These are phyloP conservation scores for Aotearoamyces nothofagi DNA, from an alignment of 2,329 filamentous ascomycete species.

Conservation along the genomic window DNA sequence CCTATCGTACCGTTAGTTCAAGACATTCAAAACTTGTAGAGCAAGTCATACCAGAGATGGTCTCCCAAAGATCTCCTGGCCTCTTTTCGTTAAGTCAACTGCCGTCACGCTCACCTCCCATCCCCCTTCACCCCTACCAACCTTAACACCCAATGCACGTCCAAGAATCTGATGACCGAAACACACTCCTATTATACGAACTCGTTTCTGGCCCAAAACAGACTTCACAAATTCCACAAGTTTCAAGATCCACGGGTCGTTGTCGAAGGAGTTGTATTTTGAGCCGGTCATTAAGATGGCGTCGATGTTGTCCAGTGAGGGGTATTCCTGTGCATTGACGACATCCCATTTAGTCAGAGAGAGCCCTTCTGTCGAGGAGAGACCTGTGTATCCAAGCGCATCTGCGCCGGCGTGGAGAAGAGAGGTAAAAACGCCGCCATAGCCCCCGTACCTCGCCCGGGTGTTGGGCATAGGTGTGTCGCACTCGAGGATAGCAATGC, in stretches of 20 bases:
- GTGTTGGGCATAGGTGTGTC: constrained; percentile 59
- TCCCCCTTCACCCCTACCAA: constrained; percentile 49
- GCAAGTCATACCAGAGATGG: constrained; percentile 34
- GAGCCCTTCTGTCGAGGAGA: constrained; percentile 28
- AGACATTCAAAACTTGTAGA: too few species aligned
- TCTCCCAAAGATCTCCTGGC: constrained; percentile 55
- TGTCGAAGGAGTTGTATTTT: constrained; percentile 60
- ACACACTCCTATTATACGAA: constrained; percentile 67
- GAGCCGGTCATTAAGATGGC: constrained; percentile 68
- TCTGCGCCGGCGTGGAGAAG: constrained; percentile 40
- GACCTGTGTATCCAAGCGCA: constrained; percentile 24
- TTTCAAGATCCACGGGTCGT: constrained; percentile 60
- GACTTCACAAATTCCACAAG: constrained; percentile 52
- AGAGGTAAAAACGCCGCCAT: constrained; percentile 53
- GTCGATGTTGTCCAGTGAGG: constrained; percentile 59
- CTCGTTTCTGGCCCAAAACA: constrained; percentile 42
- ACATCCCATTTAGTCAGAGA: constrained; percentile 55
- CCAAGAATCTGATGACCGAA: constrained; percentile 81
- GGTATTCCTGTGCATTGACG: constrained; percentile 54
- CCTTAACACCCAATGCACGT: constrained; percentile 51
- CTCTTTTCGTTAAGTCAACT: constrained; percentile 51
- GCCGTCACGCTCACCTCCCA: constrained; percentile 74
- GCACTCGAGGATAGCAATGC: constrained; percentile 71
- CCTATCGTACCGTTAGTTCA: too few species aligned
- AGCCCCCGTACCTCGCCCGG: constrained; percentile 50